phyloP scores from a whole-genome alignment of 345 rosid genomes.

The Pistacia atlantica region DNA sequence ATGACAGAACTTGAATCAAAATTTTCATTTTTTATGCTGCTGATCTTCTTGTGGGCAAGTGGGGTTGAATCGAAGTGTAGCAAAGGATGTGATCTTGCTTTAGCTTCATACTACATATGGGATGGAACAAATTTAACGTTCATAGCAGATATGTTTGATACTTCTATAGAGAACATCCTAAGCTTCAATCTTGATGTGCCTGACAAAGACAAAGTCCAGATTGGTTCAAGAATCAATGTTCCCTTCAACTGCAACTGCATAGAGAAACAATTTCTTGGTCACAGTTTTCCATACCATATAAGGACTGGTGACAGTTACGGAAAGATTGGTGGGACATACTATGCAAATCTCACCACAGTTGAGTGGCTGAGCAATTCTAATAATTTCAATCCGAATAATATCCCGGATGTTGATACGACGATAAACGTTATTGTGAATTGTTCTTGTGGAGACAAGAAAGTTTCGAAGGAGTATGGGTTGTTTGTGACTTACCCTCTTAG shows the following conservation, averaged over 20 bases:
- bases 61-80: not conserved
- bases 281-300: not conserved
- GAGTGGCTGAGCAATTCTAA: constrained; percentile 27
- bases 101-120: constrained; percentile 45
- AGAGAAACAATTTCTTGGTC: not conserved
- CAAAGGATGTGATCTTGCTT: constrained; percentile 41
- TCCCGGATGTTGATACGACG: constrained; percentile 6
- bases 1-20: constrained; percentile 3
- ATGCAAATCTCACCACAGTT: constrained; percentile 39
- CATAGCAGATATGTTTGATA: constrained; percentile 35
- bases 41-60: not conserved
- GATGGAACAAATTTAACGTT: constrained; percentile 42
- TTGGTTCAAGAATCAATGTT: constrained; percentile 3
- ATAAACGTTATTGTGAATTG: constrained; percentile 52
- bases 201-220: not conserved
- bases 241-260: constrained; percentile 8
- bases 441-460: constrained; percentile 43
- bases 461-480: constrained; percentile 43
- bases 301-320: not conserved
- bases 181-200: constrained; percentile 21
- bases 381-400: not conserved
- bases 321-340: constrained; percentile 3
- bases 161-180: constrained; percentile 32
- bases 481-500: constrained; percentile 46
- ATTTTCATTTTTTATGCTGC: not conserved